A percentile compares a stretch with the other conserved stretches of the same genome.
phyloP scores from a whole-genome alignment of 306 rosid species.

The Fragaria iinumae region DNA sequence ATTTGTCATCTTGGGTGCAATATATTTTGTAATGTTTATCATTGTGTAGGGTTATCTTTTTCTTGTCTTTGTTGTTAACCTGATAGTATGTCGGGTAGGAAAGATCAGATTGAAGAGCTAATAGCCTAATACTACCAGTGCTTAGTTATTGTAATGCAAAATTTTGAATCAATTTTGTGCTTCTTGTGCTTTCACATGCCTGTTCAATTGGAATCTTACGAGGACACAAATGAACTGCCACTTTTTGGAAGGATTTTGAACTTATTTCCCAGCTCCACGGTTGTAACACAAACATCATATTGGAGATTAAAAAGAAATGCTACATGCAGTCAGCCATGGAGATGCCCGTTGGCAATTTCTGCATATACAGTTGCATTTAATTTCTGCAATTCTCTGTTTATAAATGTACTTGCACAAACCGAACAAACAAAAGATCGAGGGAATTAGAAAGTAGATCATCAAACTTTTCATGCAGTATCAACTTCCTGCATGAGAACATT shows the following conservation, averaged over 20 bases:
- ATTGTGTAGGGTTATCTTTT: not conserved
- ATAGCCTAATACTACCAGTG: not conserved
- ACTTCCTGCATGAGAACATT: not conserved
- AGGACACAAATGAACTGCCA: not conserved
- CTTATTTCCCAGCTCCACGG: not conserved
- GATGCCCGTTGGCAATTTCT: not conserved
- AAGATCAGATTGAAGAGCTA: not conserved
- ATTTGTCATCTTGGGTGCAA: constrained; percentile 11
- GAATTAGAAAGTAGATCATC: not conserved
- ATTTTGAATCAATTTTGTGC: not conserved
- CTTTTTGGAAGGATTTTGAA: not conserved
- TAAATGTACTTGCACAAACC: not conserved
- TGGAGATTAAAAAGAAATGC: not conserved
- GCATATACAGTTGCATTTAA: not conserved
- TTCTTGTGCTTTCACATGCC: not conserved
- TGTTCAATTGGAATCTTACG: not conserved
- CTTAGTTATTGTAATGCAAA: not conserved
- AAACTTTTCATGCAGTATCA: not conserved
- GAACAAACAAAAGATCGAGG: not conserved
- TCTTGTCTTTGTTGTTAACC: not conserved
- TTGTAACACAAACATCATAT: not conserved
- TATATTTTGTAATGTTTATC: not conserved
- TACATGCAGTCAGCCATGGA: not conserved
- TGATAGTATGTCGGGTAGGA: not conserved
- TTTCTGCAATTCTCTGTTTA: not conserved